Evolutionary conservation across 352 stramenopile genomes (phyloP).

Genomic region (Phytophthora pluvialis): DNA sequence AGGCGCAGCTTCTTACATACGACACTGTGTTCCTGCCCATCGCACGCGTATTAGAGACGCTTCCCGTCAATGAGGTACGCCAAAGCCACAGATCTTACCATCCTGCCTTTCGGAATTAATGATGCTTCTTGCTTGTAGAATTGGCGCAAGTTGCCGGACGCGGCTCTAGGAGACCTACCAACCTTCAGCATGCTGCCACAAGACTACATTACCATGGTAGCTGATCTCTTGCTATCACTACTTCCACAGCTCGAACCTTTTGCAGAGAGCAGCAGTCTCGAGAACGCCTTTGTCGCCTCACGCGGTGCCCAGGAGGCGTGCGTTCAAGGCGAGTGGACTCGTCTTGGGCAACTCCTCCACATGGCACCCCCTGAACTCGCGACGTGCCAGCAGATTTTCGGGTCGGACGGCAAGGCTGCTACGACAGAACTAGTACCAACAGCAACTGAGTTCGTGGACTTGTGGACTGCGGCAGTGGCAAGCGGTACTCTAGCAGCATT

Average conservation of each 20-base stretch:
- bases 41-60: constrained; percentile 44
- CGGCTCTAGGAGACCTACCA: constrained; percentile 59
- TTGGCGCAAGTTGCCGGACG: constrained; percentile 58
- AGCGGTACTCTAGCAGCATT: constrained; percentile 69
- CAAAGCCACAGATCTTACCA: neutral
- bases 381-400: constrained; percentile 58
- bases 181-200: constrained; percentile 82
- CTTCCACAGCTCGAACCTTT: constrained; percentile 85
- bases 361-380: constrained; percentile 51
- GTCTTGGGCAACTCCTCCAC: constrained; percentile 52
- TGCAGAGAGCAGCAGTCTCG: constrained; percentile 70
- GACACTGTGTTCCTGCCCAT: constrained; percentile 78
- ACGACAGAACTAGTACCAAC: constrained; percentile 27
- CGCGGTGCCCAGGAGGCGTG: constrained; percentile 55
- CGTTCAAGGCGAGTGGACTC: constrained; percentile 55
- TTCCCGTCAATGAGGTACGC: constrained; percentile 58
- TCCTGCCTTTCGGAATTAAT: neutral
- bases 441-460: constrained; percentile 70
- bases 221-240: constrained; percentile 79
- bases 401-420: constrained; percentile 15
- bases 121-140: constrained; percentile 36
- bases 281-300: constrained; percentile 62
- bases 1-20: constrained; percentile 74
- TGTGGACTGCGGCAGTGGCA: constrained; percentile 73
- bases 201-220: constrained; percentile 87